Evolutionary conservation across 1,284 basidiomycete genomes (phyloP).

Genomic region (Boletus mariae): DNA sequence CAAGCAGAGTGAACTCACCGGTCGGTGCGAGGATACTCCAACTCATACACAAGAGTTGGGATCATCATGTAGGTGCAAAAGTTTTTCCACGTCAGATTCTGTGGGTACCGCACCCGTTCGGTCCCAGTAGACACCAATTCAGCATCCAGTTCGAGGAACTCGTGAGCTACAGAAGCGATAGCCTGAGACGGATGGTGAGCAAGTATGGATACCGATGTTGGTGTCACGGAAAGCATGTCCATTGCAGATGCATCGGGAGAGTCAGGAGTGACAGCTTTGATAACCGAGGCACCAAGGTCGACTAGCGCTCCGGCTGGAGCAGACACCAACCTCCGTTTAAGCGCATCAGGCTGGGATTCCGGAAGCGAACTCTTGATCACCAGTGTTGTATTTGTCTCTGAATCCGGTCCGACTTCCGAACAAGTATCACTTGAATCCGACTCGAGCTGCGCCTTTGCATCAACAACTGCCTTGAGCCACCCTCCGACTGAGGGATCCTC

Average conservation of each 20-base stretch:
- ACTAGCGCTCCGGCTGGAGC: slow-evolving; percentile 27
- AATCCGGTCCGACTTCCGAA: slow-evolving; percentile 27
- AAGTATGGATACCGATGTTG: slow-evolving; percentile 51
- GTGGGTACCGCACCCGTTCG: slow-evolving; percentile 72
- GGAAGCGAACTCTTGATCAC: slow-evolving; percentile 44
- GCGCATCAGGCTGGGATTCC: slow-evolving; percentile 48
- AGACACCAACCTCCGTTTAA: slow-evolving; percentile 51
- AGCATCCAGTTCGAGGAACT: slow-evolving; percentile 73
- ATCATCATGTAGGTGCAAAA: slow-evolving; percentile 88
- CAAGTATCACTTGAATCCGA: slow-evolving; percentile 14
- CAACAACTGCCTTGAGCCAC: slow-evolving; percentile 54
- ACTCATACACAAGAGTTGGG: slow-evolving; percentile 93
- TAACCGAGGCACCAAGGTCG: slow-evolving; percentile 4
- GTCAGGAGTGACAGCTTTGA: slow-evolving; percentile 2
- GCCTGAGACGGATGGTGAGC: slow-evolving; percentile 68
- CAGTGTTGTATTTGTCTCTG: slow-evolving; percentile 36
- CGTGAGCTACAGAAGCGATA: slow-evolving; percentile 70
- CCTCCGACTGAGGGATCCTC: slow-evolving; percentile 49
- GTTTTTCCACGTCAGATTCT: slow-evolving; percentile 81
- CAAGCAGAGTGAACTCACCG: slow-evolving; percentile 42
- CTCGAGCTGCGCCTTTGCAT: slow-evolving; percentile 39
- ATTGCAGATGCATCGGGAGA: slow-evolving; percentile 2
- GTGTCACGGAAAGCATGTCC: slow-evolving; percentile 2
- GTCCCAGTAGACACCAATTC: slow-evolving; percentile 76
- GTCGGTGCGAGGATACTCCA: slow-evolving; percentile 92